Evolutionary conservation across 2,329 filamentous ascomycete species (phyloP).

Genomic region (Apiospora aurea): DNA sequence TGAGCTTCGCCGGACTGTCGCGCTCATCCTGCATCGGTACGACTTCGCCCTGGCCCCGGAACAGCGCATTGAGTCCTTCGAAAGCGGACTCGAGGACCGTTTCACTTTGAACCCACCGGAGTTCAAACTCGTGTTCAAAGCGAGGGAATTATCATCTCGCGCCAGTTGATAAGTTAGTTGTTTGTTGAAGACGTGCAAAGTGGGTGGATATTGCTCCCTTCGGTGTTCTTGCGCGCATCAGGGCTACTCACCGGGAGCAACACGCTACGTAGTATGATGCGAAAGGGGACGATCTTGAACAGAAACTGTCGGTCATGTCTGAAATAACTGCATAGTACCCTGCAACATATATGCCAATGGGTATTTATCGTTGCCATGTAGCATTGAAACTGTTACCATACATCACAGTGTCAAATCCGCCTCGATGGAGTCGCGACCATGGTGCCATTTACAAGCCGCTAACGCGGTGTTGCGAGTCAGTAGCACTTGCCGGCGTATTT

Average conservation of each 20-base stretch:
- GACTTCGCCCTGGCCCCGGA: constrained; percentile 25
- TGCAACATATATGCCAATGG: too few relatives aligned
- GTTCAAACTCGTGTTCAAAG: constrained; percentile 22
- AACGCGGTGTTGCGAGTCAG: neutral
- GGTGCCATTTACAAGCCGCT: neutral
- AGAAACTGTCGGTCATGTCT: too few relatives aligned
- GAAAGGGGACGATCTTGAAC: too few relatives aligned
- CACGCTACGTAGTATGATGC: too few relatives aligned
- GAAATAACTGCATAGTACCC: too few relatives aligned
- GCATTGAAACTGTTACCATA: too few relatives aligned
- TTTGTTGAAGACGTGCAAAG: too few relatives aligned
- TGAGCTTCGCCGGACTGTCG: constrained; percentile 33
- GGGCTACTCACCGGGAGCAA: neutral
- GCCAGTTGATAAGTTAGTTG: neutral
- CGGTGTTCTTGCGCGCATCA: too few relatives aligned
- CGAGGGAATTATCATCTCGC: neutral
- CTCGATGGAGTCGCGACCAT: neutral
- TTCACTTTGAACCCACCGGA: constrained; percentile 20
- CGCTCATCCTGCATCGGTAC: constrained; percentile 24
- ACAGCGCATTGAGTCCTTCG: constrained; percentile 16
- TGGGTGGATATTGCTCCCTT: neutral
- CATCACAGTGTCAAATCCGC: neutral
- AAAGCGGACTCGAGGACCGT: constrained; percentile 10
- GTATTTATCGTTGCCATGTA: too few relatives aligned
- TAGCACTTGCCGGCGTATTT: neutral